phyloP scores from a whole-genome alignment of 768 basidiomycete species.

The Amanita polypyramis region DNA sequence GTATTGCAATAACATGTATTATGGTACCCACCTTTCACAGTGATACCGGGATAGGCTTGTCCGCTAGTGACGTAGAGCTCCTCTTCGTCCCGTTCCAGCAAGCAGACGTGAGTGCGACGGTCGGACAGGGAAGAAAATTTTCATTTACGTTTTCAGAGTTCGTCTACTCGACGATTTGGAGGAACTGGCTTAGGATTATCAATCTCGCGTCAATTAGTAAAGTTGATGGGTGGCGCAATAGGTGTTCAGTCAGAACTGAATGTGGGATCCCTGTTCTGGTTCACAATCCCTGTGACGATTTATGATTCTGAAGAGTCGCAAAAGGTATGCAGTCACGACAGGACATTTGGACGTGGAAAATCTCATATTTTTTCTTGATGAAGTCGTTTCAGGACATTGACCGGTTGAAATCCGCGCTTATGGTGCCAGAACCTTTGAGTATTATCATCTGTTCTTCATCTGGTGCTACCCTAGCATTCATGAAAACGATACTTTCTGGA shows the following conservation, averaged over 20 bases:
- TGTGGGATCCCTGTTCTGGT: constrained; percentile 63
- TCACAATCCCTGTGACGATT: constrained; percentile 57
- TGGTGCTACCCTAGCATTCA: constrained; percentile 41
- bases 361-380: background rate
- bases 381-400: constrained; percentile 40
- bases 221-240: constrained; percentile 68
- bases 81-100: constrained; percentile 72
- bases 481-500: constrained; percentile 45
- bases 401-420: constrained; percentile 34
- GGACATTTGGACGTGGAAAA: background rate
- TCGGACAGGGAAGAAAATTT: background rate
- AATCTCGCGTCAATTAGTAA: constrained; percentile 65
- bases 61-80: constrained; percentile 52
- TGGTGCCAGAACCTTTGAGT: constrained; percentile 32
- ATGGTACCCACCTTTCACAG: constrained; percentile 19
- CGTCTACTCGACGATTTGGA: constrained; percentile 65
- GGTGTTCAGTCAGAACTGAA: constrained; percentile 57
- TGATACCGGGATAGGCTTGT: constrained; percentile 66
- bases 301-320: constrained; percentile 45
- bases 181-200: constrained; percentile 71
- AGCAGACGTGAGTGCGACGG: constrained; percentile 36
- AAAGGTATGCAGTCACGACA: constrained; percentile 31
- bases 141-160: constrained; percentile 30
- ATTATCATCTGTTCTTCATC: constrained; percentile 53
- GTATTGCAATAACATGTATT: constrained; percentile 4